These are phyloP conservation scores for Diplocarpon rosae DNA, from an alignment of 2,329 filamentous ascomycete species.

Conservation along the genomic window DNA sequence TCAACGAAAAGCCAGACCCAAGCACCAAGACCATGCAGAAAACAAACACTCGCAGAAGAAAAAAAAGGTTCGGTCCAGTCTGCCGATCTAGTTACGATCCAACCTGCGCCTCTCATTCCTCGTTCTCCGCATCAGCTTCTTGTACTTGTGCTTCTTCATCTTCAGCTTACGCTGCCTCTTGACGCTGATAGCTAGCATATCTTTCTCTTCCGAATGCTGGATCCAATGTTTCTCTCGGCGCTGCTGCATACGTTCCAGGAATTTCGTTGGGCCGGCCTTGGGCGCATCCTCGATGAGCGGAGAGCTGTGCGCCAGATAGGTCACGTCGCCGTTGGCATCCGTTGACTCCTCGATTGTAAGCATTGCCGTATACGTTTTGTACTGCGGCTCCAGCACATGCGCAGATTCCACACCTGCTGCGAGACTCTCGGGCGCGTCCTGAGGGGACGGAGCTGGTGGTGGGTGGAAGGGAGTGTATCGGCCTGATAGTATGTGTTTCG, in stretches of 20 bases:
- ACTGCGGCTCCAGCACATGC: conserved; percentile 33
- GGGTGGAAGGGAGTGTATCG: conserved; percentile 72
- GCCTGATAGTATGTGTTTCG: conserved; percentile 52
- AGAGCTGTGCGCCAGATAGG: conserved; percentile 50
- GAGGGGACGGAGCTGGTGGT: conserved; percentile 68
- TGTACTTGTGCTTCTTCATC: conserved; percentile 99
- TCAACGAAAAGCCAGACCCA: conserved; percentile 2
- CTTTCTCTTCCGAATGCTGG: conserved; percentile 36
- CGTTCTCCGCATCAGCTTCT: conserved; percentile 94
- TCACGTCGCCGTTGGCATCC: conserved; percentile 47
- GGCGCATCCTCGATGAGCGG: conserved; percentile 40
- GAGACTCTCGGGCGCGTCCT: conserved; percentile 28
- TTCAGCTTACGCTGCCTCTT: conserved; percentile 86
- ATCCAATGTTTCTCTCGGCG: conserved; percentile 48
- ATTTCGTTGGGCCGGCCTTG: conserved; percentile 32
- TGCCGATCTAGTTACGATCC: conserved; percentile 26
- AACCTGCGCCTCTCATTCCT: conserved; percentile 72
- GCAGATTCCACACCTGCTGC: conserved; percentile 30
- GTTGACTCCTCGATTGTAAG: conserved; percentile 58
- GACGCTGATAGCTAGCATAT: conserved; percentile 78
- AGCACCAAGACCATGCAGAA: conserved; percentile 4
- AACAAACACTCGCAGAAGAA: not conserved
- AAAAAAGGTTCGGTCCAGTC: not conserved
- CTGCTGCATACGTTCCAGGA: conserved; percentile 59
- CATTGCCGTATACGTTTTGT: conserved; percentile 50